Evolutionary conservation across 2,329 filamentous ascomycete genomes (phyloP), one percentile per base, ranked within the genome.

Genomic region (Colletotrichum neosansevieriae): DNA sequence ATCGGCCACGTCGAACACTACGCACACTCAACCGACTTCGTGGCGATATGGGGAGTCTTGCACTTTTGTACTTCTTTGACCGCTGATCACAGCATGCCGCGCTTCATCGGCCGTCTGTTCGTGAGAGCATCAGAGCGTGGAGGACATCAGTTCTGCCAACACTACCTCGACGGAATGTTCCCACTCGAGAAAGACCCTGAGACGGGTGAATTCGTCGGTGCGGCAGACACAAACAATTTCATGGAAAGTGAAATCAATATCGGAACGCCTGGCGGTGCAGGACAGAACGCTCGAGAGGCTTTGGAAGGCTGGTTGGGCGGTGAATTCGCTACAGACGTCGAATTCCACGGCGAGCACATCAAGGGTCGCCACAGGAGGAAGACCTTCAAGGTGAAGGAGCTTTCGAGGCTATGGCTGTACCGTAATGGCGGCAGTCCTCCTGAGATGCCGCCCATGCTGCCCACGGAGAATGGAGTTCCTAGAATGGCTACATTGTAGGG

Each of bases 1-100:
- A 90, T 95, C 60, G 84, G 86, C 10, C 85, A 94, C 71, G 90
- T 96, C 42, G 93, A 96, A 78, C 93, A 96, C 77, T 96, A 94
- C 74, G 91, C 90, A 3, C 92, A 94, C 75, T 86, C 85, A 9
- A 86, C 84, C 12, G 93, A 96, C 73, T 92, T 93, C 72, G 92
- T 95, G 2, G 86, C 92, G 2, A 81, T 89, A 13, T 93, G 91
- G 85, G 93, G 93, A 2, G 88, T 94, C 6, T 81, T 95, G 42
- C 86, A 92, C 75, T 94, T 92, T 38, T 71, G 68, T 29, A 71
- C 70, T 9, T 71, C 70, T 19, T 47, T 62, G 32, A 45, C 68
- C 50, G 78, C 71, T 32, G 76, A 76, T 1, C 78, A 76, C 21
- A 77, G 82, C 50, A 83, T 90, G 69, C 87, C 89, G 58, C 85